phyloP scores from a whole-genome alignment of 2,329 filamentous ascomycete genomes.

The Cercospora berteroae region DNA sequence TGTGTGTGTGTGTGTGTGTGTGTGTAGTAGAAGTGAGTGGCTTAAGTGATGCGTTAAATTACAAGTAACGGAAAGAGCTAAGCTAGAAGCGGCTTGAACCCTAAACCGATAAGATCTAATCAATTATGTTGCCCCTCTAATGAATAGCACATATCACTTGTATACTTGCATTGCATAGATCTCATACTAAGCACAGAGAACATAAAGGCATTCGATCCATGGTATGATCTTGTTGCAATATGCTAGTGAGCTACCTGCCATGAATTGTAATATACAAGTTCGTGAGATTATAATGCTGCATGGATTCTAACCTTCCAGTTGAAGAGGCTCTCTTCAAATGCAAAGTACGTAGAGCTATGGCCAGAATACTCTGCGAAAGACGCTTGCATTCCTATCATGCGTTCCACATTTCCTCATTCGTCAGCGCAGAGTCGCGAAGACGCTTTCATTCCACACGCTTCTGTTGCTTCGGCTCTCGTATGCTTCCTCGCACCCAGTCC shows the following conservation, averaged over 20 bases:
- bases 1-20: not conserved
- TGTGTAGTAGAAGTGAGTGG: not conserved
- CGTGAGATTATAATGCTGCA: not conserved
- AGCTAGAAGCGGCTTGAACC: not conserved
- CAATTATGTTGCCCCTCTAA: not conserved
- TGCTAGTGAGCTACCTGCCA: not conserved
- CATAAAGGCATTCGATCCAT: not conserved
- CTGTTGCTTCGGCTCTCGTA: slow-evolving; percentile 41
- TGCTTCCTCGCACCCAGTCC: slow-evolving; percentile 61
- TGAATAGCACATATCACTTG: not conserved
- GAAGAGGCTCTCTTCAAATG: not conserved
- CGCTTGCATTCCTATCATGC: not conserved
- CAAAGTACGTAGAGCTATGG: not conserved
- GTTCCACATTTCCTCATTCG: not conserved
- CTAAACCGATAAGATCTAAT: not conserved
- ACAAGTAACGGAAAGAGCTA: not conserved
- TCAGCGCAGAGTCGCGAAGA: not conserved
- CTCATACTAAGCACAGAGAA: not conserved
- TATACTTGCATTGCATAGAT: not conserved
- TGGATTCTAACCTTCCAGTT: not conserved
- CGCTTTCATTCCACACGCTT: slow-evolving; percentile 35
- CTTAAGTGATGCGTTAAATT: not conserved
- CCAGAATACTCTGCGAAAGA: not conserved
- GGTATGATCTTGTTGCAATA: not conserved
- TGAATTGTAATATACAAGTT: not conserved